Conservation (phyloP, 768 basidiomycete species). For the Inosperma sp. region DNA sequence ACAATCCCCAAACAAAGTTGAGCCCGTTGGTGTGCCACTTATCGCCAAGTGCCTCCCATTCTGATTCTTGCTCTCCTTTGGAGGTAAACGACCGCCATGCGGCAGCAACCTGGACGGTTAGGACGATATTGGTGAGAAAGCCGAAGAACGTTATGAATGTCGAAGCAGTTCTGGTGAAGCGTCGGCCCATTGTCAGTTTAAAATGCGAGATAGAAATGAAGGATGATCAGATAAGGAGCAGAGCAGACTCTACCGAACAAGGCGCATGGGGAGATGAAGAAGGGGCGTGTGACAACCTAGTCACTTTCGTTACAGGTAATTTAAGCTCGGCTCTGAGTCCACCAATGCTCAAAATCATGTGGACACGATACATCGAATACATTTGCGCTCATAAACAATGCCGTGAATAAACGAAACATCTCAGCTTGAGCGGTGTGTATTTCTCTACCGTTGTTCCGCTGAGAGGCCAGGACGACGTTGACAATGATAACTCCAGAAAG, state of each 20-base stretch:
- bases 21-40: slow-evolving; percentile 39
- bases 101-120: slow-evolving; percentile 35
- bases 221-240: slow-evolving; percentile 8
- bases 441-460: too few species aligned
- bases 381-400: too few species aligned
- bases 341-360: too few species aligned
- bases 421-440: too few species aligned
- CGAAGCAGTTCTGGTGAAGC: slow-evolving; percentile 33
- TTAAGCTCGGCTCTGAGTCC: background rate
- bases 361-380: too few species aligned
- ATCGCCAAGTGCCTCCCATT: slow-evolving; percentile 40
- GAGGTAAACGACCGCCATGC: slow-evolving; percentile 33
- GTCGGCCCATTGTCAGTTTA: slow-evolving; percentile 15
- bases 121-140: slow-evolving; percentile 29
- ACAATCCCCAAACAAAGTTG: slow-evolving; percentile 55
- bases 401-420: too few species aligned
- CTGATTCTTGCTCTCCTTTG: slow-evolving; percentile 45
- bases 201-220: slow-evolving; percentile 6
- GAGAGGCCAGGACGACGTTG: too few species aligned
- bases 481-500: too few species aligned
- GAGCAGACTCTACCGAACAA: background rate
- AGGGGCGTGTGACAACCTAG: background rate
- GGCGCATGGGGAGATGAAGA: background rate
- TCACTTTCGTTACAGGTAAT: too few species aligned
- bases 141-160: slow-evolving; percentile 37